A percentile compares a stretch with the other conserved stretches of the same genome.
phyloP scores from a whole-genome alignment of 2,329 filamentous ascomycete species.

The Claviceps arundinis region DNA sequence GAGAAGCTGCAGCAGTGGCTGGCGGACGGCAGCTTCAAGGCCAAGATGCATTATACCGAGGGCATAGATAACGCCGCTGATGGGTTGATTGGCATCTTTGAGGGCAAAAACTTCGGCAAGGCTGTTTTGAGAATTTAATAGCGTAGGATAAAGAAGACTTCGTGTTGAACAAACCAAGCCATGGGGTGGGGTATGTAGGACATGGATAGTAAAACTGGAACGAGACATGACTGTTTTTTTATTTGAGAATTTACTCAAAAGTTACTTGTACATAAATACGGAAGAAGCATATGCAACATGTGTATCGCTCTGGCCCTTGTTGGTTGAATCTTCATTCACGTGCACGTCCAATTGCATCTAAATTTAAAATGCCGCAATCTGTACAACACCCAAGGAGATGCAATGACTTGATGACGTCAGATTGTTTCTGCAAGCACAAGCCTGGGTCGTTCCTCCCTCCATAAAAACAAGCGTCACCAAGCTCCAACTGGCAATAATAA shows the following conservation, averaged over 20 bases:
- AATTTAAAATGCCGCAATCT: too few species aligned
- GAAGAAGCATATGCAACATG: too few species aligned
- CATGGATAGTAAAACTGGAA: background rate
- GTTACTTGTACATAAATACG: too few species aligned
- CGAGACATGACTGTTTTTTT: background rate
- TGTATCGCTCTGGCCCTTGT: too few species aligned
- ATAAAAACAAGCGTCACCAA: background rate
- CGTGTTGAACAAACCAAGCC: too few species aligned
- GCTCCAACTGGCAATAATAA: too few species aligned
- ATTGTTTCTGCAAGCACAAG: background rate
- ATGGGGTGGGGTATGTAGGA: too few species aligned
- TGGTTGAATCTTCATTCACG: too few species aligned
- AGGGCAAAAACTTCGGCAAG: slow-evolving; percentile 78
- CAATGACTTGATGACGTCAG: background rate
- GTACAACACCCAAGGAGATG: too few species aligned
- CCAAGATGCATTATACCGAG: slow-evolving; percentile 52
- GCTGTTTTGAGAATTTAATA: slow-evolving; percentile 40
- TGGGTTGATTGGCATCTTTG: slow-evolving; percentile 60
- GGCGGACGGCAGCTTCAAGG: slow-evolving; percentile 60
- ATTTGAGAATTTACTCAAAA: too few species aligned
- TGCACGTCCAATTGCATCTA: too few species aligned
- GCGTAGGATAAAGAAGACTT: background rate
- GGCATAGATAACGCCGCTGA: slow-evolving; percentile 71
- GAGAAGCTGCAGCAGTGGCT: slow-evolving; percentile 66
- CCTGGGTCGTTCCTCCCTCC: slow-evolving; percentile 3